Percentiles rank a stretch among this genome's conserved stretches.
These are phyloP conservation scores for Diospyros kaki DNA, from an alignment of 148 eudicot genomes.

Conservation along the genomic window DNA sequence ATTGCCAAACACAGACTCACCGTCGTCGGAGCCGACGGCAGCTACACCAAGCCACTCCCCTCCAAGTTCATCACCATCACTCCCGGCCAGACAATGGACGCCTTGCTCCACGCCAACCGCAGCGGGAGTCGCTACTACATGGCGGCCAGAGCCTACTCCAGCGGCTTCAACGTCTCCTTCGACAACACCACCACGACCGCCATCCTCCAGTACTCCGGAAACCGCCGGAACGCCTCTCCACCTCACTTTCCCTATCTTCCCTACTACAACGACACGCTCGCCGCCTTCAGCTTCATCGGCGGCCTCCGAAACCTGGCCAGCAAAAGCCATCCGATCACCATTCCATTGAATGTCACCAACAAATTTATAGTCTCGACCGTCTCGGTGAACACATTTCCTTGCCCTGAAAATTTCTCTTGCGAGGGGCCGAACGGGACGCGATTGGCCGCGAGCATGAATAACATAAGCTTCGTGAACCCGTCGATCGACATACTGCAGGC, in stretches of 20 bases:
- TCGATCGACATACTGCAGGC: conserved; percentile 20
- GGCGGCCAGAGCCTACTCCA: not conserved
- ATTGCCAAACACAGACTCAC: conserved; percentile 14
- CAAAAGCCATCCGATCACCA: not conserved
- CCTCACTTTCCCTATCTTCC: conserved; percentile 12
- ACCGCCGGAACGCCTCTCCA: not conserved
- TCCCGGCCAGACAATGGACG: conserved; percentile 18
- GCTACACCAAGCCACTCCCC: conserved; percentile 16
- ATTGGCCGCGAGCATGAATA: conserved; percentile 17
- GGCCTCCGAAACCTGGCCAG: conserved; percentile 9
- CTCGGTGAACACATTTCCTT: conserved; percentile 13
- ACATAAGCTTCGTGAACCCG: conserved; percentile 16
- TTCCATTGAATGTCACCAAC: conserved; percentile 9
- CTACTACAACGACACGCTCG: conserved; percentile 10
- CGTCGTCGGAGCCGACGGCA: conserved; percentile 10
- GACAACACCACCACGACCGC: conserved; percentile 10
- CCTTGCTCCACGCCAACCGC: not conserved
- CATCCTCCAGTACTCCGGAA: not conserved
- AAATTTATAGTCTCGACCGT: conserved; percentile 5
- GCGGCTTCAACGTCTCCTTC: not conserved
- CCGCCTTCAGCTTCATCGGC: conserved; percentile 8
- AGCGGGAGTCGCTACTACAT: not conserved
- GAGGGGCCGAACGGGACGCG: conserved; percentile 12
- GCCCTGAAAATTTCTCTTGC: conserved; percentile 5
- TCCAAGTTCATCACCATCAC: not conserved